A percentile compares a stretch with the other conserved stretches of the same genome.
Evolutionary conservation across 2,329 filamentous ascomycete genomes (phyloP).

Genomic region (Pleoardoris graminearum): DNA sequence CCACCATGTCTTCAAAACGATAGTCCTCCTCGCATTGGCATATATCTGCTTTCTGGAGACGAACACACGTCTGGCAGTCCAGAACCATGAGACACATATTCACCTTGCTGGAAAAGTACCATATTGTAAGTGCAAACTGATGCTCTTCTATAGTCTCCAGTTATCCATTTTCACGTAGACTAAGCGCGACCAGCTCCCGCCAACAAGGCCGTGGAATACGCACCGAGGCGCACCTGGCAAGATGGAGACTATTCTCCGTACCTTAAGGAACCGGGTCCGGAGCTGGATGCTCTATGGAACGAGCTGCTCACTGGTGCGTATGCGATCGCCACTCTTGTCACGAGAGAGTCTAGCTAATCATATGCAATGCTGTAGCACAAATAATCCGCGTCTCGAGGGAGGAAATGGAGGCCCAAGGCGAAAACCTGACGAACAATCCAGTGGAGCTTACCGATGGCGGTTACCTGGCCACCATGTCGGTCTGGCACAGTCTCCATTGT

Average conservation of each 20-base stretch:
- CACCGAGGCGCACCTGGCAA: conserved; percentile 2
- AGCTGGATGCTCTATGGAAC: conserved; percentile 3
- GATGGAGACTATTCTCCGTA: conserved; percentile 6
- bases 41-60: conserved; percentile 8
- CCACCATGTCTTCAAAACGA: conserved; percentile 1
- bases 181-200: not conserved
- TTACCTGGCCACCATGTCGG: conserved; percentile 6
- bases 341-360: not conserved
- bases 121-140: not conserved
- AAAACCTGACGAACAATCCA: conserved; percentile 1
- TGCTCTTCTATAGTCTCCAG: not conserved
- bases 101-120: not conserved
- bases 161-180: not conserved
- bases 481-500: conserved; percentile 9
- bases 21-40: conserved; percentile 2
- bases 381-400: conserved; percentile 4
- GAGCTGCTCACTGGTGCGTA: conserved; percentile 4
- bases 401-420: conserved; percentile 4
- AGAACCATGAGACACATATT: not conserved
- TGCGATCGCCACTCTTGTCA: too few species aligned
- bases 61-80: not conserved
- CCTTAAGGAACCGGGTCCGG: not conserved
- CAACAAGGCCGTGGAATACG: not conserved
- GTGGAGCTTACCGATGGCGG: conserved; percentile 2
- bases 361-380: not conserved